Percentiles rank a stretch among this genome's conserved stretches.
Evolutionary conservation across 495 filamentous ascomycete genomes (phyloP).

Genomic region (Mycothermus thermophilus): DNA sequence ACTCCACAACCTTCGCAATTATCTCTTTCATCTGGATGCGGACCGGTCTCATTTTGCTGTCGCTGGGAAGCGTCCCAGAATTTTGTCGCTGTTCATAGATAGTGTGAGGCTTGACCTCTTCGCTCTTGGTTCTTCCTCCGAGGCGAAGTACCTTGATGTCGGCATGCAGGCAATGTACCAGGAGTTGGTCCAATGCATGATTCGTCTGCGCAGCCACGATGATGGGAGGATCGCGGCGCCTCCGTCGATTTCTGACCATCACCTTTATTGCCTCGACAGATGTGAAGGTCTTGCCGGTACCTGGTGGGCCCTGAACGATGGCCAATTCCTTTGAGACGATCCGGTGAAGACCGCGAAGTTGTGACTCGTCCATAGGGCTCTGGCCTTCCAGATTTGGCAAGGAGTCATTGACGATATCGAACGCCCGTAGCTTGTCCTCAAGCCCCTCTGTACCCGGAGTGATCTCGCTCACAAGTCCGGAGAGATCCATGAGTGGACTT

Average conservation of each 20-base stretch:
- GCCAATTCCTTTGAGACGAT: conserved; percentile 62
- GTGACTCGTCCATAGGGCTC: conserved; percentile 51
- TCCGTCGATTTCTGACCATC: conserved; percentile 41
- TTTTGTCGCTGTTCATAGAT: conserved; percentile 45
- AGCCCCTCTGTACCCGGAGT: background rate
- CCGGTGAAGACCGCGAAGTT: conserved; percentile 50
- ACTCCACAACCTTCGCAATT: no score
- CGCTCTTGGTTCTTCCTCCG: conserved; percentile 57
- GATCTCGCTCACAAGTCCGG: conserved; percentile 15
- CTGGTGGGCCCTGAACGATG: conserved; percentile 82
- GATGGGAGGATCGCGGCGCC: conserved; percentile 29
- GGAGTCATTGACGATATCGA: conserved; percentile 8
- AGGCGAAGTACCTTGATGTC: conserved; percentile 61
- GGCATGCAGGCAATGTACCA: conserved; percentile 50
- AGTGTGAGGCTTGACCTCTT: conserved; percentile 49
- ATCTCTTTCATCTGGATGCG: no score
- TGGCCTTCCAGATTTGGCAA: conserved; percentile 14
- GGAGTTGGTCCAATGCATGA: conserved; percentile 79
- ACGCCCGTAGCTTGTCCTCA: background rate
- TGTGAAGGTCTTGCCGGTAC: conserved; percentile 77
- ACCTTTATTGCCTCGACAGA: conserved; percentile 58
- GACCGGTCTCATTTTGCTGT: no score
- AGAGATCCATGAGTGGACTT: conserved; percentile 21
- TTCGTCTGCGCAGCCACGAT: conserved; percentile 81
- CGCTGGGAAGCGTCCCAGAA: no score